phyloP scores from a whole-genome alignment of 345 rosid species.

The Eucalyptus albens region DNA sequence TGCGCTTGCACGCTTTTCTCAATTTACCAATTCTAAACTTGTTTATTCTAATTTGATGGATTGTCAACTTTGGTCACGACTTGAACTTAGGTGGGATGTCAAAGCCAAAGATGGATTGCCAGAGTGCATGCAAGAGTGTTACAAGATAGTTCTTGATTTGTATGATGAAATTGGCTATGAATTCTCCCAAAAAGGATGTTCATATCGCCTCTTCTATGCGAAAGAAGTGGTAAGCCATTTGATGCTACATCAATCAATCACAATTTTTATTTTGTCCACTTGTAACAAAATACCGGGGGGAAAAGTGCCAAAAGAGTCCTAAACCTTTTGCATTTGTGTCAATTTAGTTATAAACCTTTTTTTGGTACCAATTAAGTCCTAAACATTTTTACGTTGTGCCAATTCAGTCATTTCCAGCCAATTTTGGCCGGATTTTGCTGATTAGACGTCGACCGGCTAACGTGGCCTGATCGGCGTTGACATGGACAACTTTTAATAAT shows the following conservation, averaged over 20 bases:
- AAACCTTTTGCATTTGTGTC: too few relatives aligned
- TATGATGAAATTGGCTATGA: slow-evolving; percentile 7
- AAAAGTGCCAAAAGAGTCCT: too few relatives aligned
- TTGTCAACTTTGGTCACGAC: not conserved
- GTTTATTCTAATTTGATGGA: not conserved
- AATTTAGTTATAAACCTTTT: too few relatives aligned
- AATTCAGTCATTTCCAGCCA: too few relatives aligned
- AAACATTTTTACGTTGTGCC: too few relatives aligned
- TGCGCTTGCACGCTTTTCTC: not conserved
- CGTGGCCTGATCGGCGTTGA: too few relatives aligned
- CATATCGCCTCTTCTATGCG: slow-evolving; percentile 1
- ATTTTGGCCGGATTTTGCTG: too few relatives aligned
- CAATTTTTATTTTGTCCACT: not conserved
- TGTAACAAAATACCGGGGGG: too few relatives aligned
- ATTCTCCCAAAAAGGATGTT: not conserved
- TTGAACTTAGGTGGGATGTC: slow-evolving; percentile 5
- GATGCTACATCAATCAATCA: not conserved
- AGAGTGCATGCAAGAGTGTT: slow-evolving; percentile 14
- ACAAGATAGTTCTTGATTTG: slow-evolving; percentile 9
- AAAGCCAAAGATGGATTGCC: not conserved
- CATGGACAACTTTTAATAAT: too few relatives aligned
- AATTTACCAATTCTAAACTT: not conserved
- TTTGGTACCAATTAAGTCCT: too few relatives aligned
- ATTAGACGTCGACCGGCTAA: too few relatives aligned
- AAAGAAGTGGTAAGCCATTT: slow-evolving; percentile 6